Base-by-base conservation (phyloP, 169 alveolate genomes). In the Eimeria tenella region DNA sequence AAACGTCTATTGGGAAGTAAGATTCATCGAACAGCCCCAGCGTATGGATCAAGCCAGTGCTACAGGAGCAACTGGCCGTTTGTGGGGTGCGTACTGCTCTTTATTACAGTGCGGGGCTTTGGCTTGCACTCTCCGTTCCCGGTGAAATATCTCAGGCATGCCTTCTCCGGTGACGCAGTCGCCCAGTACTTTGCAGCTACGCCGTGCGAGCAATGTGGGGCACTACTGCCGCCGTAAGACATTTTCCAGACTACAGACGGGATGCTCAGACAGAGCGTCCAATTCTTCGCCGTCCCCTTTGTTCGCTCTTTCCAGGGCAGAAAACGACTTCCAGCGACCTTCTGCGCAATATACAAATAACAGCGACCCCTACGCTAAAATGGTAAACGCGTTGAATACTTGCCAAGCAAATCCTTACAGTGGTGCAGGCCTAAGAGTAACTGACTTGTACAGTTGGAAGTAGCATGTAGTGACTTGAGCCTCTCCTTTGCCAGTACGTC, bases 301-400 rank as follows among this genome's bases (percentile, higher is more conserved):
- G 0, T 82, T 82, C 31, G 90, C 75, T 7, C 90, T 56, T 15
- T 31, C 74, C 19, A 58, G 74, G 56, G 60, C 58, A 25, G 58
- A 50, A 3, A 55, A 58, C 19, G 74, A 82, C 56, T 58, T 60
- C 15, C 90, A 74, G 19, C 52, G 75, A 7, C 74, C 68, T 58
- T 50, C 90, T 81, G 60, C 52, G 58, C 90, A 90, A 63, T 90
- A 90, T 42, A 83, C 74, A 53, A 90, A 90, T 50, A 56, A 81
- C 73, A 50, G 25, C 19, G 94, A 90, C n/a, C 94, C 94, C 10
- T 90, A 90, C 82, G 21, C 53, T 58, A 75, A 90, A 73, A 90
- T 90, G 94, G 94, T 90, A 23, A 31, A 55, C 4, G 17, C 56
- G 31, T 6, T 31, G 5, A 71, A 52, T 9, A 3, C 58, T 31